Base-by-base conservation (phyloP, 306 rosid genomes). In the Oemleria cerasiformis region DNA sequence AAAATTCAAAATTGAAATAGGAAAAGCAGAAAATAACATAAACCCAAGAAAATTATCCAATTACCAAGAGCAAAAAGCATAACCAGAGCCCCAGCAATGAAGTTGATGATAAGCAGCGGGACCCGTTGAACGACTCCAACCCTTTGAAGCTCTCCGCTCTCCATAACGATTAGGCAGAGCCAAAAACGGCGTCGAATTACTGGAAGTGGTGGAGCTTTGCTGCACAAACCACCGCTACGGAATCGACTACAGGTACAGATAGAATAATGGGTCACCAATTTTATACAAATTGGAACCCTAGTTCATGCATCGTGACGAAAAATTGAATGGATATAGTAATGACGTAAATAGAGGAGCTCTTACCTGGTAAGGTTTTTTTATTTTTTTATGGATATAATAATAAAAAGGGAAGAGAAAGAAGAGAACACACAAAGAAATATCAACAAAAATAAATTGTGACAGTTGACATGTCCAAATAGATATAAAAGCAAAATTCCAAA, bases 41-140 rank as follows among this genome's bases (percentile, higher is more conserved):
- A 30, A 30, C 6, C 39, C 65, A 13, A 4, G 25, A 38, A 15
- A 20, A 41, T 19, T 9, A 49, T 59, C 8, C 39, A 39, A 16
- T 43, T 75, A 75, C 79, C 79, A 17, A 25, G 41, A 51, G 74
- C 79, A 68, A 68, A 68, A 57, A 75, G 64, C 40, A 75, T 40
- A 61, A 75, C 68, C 74, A 75, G 63, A 60, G 74, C 49, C 40
- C 74, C 73, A 75, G 74, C 59, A 39, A 68, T 16, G 39, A 70
- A 64, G 47, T 71, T 68, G 25, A 60, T 40, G 41, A 75, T 14
- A 19, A 75, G 74, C 63, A 55, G 70, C 5, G 74, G 74, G n/a
- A 75, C 43, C 12, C 74, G 74, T 42, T 75, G 68, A 50, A 68
- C 43, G 67, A 68, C 40, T 42, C 74, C 70, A 21, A 21, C 66